These are phyloP conservation scores for Tolypocladium tropicale DNA, from an alignment of 2,329 filamentous ascomycete species.

Conservation along the genomic window DNA sequence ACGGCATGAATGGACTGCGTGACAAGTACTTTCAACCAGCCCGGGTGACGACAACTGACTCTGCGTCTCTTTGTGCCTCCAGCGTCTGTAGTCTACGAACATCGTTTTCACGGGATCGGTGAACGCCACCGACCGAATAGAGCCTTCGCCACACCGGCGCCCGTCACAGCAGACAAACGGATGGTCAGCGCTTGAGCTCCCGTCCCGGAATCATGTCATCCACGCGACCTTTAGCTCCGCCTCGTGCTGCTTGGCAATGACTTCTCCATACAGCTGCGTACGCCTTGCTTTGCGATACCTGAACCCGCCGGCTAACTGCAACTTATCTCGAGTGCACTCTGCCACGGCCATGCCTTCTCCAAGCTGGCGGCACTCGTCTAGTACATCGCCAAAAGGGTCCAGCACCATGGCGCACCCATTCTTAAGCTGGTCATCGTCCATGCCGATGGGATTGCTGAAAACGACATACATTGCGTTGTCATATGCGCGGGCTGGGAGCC, in stretches of 20 bases:
- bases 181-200: too few species aligned
- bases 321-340: conserved; percentile 8
- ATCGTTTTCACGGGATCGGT: background rate
- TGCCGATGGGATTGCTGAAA: conserved; percentile 10
- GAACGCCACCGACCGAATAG: background rate
- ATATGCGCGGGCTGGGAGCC: conserved; percentile 8
- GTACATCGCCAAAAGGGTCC: conserved; percentile 8
- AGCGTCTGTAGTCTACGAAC: background rate
- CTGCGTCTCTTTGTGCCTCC: background rate
- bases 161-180: background rate
- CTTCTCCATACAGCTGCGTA: conserved; percentile 6
- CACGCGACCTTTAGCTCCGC: conserved; percentile 6
- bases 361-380: conserved; percentile 7
- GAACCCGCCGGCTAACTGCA: conserved; percentile 6
- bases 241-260: conserved; percentile 5
- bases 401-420: conserved; percentile 10
- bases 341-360: conserved; percentile 8
- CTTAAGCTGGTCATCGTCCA: conserved; percentile 10
- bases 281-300: conserved; percentile 7
- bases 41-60: background rate
- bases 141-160: background rate
- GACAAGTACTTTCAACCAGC: background rate
- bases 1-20: background rate
- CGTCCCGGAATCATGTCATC: conserved; percentile 3
- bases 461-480: conserved; percentile 10